A percentile compares a stretch with the other conserved stretches of the same genome.
Evolutionary conservation across 257 asterid genomes (phyloP).

Genomic region (Avicennia marina): DNA sequence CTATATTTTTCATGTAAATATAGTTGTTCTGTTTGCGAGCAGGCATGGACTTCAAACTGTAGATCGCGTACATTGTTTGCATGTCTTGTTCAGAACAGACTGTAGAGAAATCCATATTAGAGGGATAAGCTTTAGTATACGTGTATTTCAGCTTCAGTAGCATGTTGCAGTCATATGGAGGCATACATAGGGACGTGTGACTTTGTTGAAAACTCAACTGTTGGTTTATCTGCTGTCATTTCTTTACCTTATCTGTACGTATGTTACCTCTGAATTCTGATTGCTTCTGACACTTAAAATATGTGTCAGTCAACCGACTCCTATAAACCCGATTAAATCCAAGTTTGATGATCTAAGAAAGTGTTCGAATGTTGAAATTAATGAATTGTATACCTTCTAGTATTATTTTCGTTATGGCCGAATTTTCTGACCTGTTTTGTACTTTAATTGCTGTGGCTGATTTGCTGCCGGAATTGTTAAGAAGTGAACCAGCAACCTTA

Average conservation of each 20-base stretch:
- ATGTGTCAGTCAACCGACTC: too few relatives aligned
- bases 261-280: not conserved
- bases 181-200: too few relatives aligned
- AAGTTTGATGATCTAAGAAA: too few relatives aligned
- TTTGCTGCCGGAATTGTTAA: too few relatives aligned
- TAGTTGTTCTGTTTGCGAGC: not conserved
- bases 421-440: too few relatives aligned
- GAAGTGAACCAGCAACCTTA: too few relatives aligned
- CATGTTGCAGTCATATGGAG: not conserved
- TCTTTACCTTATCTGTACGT: not conserved
- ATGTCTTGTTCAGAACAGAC: conserved; percentile 3
- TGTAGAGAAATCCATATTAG: not conserved
- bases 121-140: not conserved
- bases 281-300: not conserved
- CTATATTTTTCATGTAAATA: conserved; percentile 19
- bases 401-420: too few relatives aligned
- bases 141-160: not conserved
- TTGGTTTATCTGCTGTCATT: not conserved
- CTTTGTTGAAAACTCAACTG: not conserved
- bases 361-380: too few relatives aligned
- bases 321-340: too few relatives aligned
- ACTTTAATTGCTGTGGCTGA: too few relatives aligned
- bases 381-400: too few relatives aligned
- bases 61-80: conserved; percentile 6
- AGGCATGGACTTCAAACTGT: conserved; percentile 13